A percentile compares a stretch with the other conserved stretches of the same genome.
Evolutionary conservation across 2,329 filamentous ascomycete species (phyloP).

Genomic region (Ceratocystis eucalypticola): DNA sequence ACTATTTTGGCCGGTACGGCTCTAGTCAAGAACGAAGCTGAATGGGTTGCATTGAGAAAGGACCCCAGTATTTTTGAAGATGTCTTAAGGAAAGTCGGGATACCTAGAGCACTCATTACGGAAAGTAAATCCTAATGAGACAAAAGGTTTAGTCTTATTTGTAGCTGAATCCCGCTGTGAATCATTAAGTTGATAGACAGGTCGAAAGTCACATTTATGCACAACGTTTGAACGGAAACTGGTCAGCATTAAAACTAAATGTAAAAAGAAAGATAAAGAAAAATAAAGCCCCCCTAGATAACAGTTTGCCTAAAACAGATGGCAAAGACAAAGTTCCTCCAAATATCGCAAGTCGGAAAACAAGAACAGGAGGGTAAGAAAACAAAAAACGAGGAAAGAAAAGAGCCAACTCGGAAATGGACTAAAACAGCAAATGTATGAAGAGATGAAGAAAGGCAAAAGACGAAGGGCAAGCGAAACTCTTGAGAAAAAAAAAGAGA

Average conservation of each 20-base stretch:
- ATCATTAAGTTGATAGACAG: too few relatives aligned
- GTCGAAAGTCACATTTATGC: too few relatives aligned
- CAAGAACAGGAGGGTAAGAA: neutral
- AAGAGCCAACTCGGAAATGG: neutral
- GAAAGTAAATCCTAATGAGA: neutral
- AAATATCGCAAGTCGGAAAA: neutral
- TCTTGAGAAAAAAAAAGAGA: neutral
- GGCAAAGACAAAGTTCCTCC: neutral
- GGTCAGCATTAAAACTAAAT: neutral
- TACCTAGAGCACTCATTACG: slow-evolving; percentile 15
- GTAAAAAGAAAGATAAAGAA: neutral
- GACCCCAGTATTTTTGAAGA: slow-evolving; percentile 22
- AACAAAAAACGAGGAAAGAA: neutral
- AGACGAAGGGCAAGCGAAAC: neutral
- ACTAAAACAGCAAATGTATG: neutral
- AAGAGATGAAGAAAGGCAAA: neutral
- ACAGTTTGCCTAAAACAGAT: neutral
- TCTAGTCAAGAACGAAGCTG: slow-evolving; percentile 44
- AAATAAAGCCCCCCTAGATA: neutral
- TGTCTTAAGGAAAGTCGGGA: slow-evolving; percentile 25
- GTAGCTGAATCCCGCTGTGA: too few relatives aligned
- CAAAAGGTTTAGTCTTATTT: too few relatives aligned
- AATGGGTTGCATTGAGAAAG: slow-evolving; percentile 42
- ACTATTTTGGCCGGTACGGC: slow-evolving; percentile 51
- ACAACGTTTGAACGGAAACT: neutral